Evolutionary conservation across 2,329 filamentous ascomycete species (phyloP).

Genomic region (Arthrobotrys megalospora): DNA sequence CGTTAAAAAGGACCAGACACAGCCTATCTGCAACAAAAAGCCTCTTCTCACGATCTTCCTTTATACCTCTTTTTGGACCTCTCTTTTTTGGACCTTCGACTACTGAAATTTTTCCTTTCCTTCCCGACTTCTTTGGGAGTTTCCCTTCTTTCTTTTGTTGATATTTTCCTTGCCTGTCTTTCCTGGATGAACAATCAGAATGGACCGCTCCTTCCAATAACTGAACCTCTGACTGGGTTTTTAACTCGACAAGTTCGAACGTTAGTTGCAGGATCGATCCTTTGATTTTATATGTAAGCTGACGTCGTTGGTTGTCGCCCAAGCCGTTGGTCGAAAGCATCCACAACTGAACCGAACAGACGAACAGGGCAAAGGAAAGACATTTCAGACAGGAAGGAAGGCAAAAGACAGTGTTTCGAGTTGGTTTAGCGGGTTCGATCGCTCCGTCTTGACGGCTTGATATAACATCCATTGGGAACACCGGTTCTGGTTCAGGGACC

Average conservation of each 20-base stretch:
- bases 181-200: slow-evolving; percentile 47
- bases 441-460: slow-evolving; percentile 48
- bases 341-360: slow-evolving; percentile 27
- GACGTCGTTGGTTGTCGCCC: slow-evolving; percentile 54
- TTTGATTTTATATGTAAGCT: slow-evolving; percentile 59
- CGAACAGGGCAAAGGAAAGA: slow-evolving; percentile 25
- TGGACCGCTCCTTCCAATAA: slow-evolving; percentile 38
- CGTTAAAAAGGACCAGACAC: slow-evolving; percentile 61
- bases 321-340: slow-evolving; percentile 35
- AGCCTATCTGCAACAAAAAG: slow-evolving; percentile 59
- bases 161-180: slow-evolving; percentile 40
- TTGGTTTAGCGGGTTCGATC: slow-evolving; percentile 45
- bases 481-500: slow-evolving; percentile 28
- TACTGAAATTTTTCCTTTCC: slow-evolving; percentile 21
- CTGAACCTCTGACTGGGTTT: slow-evolving; percentile 43
- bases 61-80: slow-evolving; percentile 56
- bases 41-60: slow-evolving; percentile 60
- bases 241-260: slow-evolving; percentile 31
- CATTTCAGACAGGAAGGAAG: slow-evolving; percentile 26
- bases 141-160: slow-evolving; percentile 29
- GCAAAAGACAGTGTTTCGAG: slow-evolving; percentile 35
- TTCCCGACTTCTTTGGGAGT: slow-evolving; percentile 2
- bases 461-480: slow-evolving; percentile 54
- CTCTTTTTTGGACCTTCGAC: slow-evolving; percentile 32
- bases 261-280: slow-evolving; percentile 44